Conservation (phyloP, 1,284 basidiomycete genomes). For the Ustilago shanxiensis region DNA sequence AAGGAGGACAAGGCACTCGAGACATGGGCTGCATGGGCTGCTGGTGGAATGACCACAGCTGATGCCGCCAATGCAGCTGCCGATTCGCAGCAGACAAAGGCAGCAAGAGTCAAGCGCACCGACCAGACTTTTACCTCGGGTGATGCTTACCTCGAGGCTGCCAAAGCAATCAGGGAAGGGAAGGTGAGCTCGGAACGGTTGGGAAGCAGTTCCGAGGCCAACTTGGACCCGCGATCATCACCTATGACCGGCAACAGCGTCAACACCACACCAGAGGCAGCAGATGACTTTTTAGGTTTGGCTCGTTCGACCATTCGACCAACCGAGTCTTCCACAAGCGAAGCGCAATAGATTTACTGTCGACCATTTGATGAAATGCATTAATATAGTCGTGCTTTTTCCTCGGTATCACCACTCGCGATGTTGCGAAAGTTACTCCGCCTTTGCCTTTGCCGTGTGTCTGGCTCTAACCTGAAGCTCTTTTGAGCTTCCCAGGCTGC, state of each 20-base stretch:
- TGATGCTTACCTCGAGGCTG: constrained; percentile 51
- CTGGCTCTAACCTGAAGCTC: no score
- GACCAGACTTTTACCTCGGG: constrained; percentile 53
- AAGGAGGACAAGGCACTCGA: constrained; percentile 61
- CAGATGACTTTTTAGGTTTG: constrained; percentile 45
- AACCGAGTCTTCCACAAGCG: constrained; percentile 6
- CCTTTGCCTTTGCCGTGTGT: not conserved
- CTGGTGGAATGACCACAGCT: constrained; percentile 16
- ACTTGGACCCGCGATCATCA: not conserved
- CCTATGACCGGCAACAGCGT: not conserved
- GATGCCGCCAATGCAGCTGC: constrained; percentile 22
- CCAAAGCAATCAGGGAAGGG: constrained; percentile 45
- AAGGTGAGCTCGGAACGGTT: constrained; percentile 25
- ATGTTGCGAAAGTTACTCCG: not conserved
- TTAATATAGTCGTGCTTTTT: not conserved
- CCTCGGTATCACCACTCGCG: not conserved
- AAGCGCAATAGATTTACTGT: constrained; percentile 5
- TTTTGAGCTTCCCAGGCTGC: no score
- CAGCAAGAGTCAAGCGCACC: constrained; percentile 38
- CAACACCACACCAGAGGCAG: constrained; percentile 8
- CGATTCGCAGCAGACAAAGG: constrained; percentile 42
- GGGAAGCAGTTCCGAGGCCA: constrained; percentile 12
- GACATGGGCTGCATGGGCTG: constrained; percentile 56
- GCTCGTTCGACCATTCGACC: constrained; percentile 31
- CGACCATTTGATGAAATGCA: not conserved